Evolutionary conservation across 192 early-diverging fungal genomes (phyloP), one percentile per base, ranked within the genome.

Genomic region (Coemansia javaensis): DNA sequence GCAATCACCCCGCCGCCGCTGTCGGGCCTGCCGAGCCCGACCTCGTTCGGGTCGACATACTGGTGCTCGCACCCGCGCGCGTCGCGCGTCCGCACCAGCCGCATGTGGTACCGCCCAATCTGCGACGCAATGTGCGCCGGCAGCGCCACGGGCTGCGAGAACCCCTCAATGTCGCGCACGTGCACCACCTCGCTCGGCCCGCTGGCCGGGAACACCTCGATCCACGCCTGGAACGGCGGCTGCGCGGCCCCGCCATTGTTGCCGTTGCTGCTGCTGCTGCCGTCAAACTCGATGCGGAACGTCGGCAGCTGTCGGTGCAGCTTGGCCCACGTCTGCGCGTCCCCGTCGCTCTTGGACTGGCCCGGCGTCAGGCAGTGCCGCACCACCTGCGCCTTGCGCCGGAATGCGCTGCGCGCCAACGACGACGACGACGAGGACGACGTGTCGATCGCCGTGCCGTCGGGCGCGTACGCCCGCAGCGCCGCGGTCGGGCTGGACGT

Each of bases 51-150:
- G 24, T 56, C 53, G 11, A 69, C 66, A 22, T 55, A 53, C 37
- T 58, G 50, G 32, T 55, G 63, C 70, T 69, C 66, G 32, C 73
- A 76, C 7, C 73, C 66, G n/a, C 61, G 66, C 2, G 66, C 44
- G 18, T 76, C 73, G 3, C 54, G 56, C 30, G 62, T 65, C 16
- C 34, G 34, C 25, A 68, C 46, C 17, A 76, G 49, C 0, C 66
- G 60, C 73, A 76, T 45, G 20, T 68, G 65, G 44, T 68, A 75
- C 32, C 56, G 60, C 23, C 73, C 73, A n/a, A 64, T 56, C 34
- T 56, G 61, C 17, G 65, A 44, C 1, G 73, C 64, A 33, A 68
- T 57, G 41, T 44, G 56, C 9, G 50, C 63, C 1, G 70, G 70
- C 32, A 73, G 54, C 32, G 37, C 45, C 5, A 73, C 41, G 1